Evolutionary conservation across 805 yeast species (phyloP).

Genomic region (Myxozyma sirexii): DNA sequence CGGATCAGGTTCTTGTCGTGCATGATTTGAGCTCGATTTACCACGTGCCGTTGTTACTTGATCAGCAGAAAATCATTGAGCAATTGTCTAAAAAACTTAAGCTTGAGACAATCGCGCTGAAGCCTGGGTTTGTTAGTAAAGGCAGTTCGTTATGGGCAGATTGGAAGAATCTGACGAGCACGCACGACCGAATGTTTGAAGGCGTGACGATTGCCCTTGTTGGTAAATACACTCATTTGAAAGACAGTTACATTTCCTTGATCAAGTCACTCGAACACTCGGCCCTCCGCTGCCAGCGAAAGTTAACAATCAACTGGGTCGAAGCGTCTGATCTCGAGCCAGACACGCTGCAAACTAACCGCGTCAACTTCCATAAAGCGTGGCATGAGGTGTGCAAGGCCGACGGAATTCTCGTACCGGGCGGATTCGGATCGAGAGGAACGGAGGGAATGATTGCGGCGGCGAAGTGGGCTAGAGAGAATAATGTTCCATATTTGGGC

Average conservation of each 20-base stretch:
- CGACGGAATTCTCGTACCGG: conserved; percentile 96
- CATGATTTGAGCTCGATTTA: conserved; percentile 96
- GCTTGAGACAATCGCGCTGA: conserved; percentile 53
- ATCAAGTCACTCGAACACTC: conserved; percentile 95
- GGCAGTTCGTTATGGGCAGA: conserved; percentile 72
- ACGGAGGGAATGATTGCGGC: conserved; percentile 98
- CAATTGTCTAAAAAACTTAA: conserved; percentile 70
- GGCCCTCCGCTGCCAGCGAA: conserved; percentile 84
- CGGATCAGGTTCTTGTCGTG: conserved; percentile 96
- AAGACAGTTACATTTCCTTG: conserved; percentile 93
- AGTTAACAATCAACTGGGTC: conserved; percentile 90
- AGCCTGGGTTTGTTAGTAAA: conserved; percentile 55
- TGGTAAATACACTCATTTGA: conserved; percentile 94
- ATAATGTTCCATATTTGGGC: conserved; percentile 90
- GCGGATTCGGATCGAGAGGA: conserved; percentile 97
- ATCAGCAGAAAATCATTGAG: conserved; percentile 81
- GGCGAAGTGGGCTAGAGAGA: conserved; percentile 97
- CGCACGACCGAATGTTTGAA: conserved; percentile 78
- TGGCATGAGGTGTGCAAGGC: conserved; percentile 94
- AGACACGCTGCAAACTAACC: conserved; percentile 53
- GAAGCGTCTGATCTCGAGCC: conserved; percentile 90
- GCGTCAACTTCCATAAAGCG: conserved; percentile 85
- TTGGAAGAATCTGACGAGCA: conserved; percentile 78
- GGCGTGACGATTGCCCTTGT: conserved; percentile 93
- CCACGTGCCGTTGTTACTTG: conserved; percentile 90